Percentiles rank a stretch among this genome's conserved stretches.
Evolutionary conservation across 176 grass and related monocot species (phyloP).

Genomic region (Hordeum marinum): DNA sequence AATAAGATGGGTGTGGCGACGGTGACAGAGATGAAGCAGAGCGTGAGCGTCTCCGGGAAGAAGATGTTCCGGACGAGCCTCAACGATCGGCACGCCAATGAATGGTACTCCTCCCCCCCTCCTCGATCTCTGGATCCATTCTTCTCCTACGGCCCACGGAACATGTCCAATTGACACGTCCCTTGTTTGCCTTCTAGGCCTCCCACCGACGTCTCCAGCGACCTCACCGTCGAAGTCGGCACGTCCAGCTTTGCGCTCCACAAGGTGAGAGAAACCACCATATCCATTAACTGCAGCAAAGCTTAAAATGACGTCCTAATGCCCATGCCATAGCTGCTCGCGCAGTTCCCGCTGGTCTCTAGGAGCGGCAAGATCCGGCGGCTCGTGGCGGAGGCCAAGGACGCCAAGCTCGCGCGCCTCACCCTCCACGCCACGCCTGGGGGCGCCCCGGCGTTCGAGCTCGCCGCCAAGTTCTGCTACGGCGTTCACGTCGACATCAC

Average conservation of each 20-base stretch:
- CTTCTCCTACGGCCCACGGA: not conserved
- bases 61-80: slow-evolving; percentile 71
- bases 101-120: slow-evolving; percentile 52
- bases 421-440: slow-evolving; percentile 62
- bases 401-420: slow-evolving; percentile 59
- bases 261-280: slow-evolving; percentile 57
- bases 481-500: slow-evolving; percentile 73
- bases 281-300: not conserved
- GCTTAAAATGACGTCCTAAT: slow-evolving; percentile 15
- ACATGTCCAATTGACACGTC: not conserved
- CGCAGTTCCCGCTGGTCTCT: slow-evolving; percentile 94
- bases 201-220: slow-evolving; percentile 90
- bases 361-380: slow-evolving; percentile 86
- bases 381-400: slow-evolving; percentile 62
- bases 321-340: slow-evolving; percentile 48
- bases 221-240: slow-evolving; percentile 85
- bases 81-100: slow-evolving; percentile 60
- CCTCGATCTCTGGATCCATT: not conserved
- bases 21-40: slow-evolving; percentile 91
- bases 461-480: slow-evolving; percentile 92
- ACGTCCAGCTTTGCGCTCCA: slow-evolving; percentile 91
- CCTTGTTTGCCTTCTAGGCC: slow-evolving; percentile 48
- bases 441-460: slow-evolving; percentile 70
- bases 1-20: slow-evolving; percentile 78
- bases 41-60: slow-evolving; percentile 85